Evolutionary conservation across 257 asterid genomes (phyloP).

Genomic region (Apocynum venetum): DNA sequence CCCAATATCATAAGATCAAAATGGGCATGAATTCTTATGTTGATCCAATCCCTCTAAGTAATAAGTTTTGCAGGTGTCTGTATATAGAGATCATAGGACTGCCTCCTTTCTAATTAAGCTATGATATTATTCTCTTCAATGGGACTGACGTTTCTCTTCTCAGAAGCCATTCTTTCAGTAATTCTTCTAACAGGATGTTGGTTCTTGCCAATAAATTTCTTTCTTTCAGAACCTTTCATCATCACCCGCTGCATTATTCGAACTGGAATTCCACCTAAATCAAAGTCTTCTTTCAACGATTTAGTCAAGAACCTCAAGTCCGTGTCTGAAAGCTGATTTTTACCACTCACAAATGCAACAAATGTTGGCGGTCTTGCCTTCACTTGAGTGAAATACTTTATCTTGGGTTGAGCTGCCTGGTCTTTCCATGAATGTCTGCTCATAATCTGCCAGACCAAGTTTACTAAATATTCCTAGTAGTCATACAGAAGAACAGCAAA

Average conservation of each 20-base stretch:
- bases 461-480: background rate
- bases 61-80: background rate
- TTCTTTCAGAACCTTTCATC: conserved; percentile 28
- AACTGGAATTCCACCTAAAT: conserved; percentile 89
- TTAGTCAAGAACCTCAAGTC: conserved; percentile 79
- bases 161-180: conserved; percentile 46
- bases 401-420: conserved; percentile 87
- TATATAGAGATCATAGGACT: background rate
- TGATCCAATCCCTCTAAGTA: background rate
- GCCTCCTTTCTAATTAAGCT: background rate
- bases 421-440: conserved; percentile 98
- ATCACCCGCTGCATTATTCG: conserved; percentile 73
- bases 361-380: conserved; percentile 99
- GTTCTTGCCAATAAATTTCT: conserved; percentile 31
- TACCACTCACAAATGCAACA: conserved; percentile 78
- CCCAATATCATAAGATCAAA: background rate
- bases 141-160: conserved; percentile 46
- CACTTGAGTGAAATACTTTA: conserved; percentile 92
- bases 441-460: conserved; percentile 59
- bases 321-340: conserved; percentile 59
- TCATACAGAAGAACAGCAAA: background rate
- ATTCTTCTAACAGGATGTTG: conserved; percentile 27
- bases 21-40: background rate
- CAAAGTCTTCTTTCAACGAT: conserved; percentile 86
- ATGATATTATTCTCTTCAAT: conserved; percentile 22